Base-by-base conservation (phyloP, 2,329 filamentous ascomycete genomes). In the Calonectria fujianensis region DNA sequence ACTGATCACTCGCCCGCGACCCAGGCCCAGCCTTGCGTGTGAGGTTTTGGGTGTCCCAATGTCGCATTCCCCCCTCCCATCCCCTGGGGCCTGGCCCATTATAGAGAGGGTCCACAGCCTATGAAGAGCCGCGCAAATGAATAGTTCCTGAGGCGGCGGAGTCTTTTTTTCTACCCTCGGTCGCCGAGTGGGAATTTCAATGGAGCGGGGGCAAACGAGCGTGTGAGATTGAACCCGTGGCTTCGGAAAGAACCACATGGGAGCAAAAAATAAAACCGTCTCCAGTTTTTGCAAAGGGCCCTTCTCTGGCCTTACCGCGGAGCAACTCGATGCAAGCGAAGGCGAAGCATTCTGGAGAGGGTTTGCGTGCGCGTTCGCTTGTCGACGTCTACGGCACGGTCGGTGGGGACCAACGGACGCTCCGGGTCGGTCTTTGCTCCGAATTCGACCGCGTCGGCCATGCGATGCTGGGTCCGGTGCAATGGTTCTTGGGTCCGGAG, bases 221-320 rank as follows among this genome's bases (percentile, higher is more conserved):
- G 37, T 59, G 59, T 52, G 54, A 57, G 39, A 35, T 41, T 68
- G 37, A 73, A 29, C 57, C 65, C 37, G 31, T n/a, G 51, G 29
- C 27, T 29, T 48, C 37, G 39, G 54, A 50, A 50, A 41, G 54
- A 63, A 63, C 54, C 35, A 45, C 70, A 73, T 64, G 70, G 41
- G 16, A 64, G 18, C 41, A 69, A 24, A 57, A 32, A 69, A 69
- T 45, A 61, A 69, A 70, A 9, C 1, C 32, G 61, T 35, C 61
- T 29, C 68, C 68, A 50, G 32, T 37, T 64, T 64, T 51, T 37
- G 48, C 18, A 52, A 35, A 69, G 41, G 70, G 65, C 37, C 57
- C 54, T 69, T 69, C 64, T 57, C 14, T 73, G 65, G 70, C 41
- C 52, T 57, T 73, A 65, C 70, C 24, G 24, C 48, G 35, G 70